Base-by-base conservation (phyloP, 345 rosid species). In the Rhodomyrtus tomentosa region DNA sequence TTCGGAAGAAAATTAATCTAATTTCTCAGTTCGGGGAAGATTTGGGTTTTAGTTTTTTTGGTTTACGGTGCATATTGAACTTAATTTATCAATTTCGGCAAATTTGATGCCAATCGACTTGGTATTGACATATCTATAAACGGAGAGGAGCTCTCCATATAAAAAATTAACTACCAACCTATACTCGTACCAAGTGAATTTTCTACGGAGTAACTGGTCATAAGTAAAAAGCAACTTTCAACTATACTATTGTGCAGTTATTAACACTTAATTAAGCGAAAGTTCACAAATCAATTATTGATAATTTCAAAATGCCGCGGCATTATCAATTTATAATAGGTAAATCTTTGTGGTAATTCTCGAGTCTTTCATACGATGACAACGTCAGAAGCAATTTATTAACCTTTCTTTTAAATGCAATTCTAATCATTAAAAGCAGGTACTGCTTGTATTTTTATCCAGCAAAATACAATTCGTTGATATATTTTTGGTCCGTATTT, bases 281-380 rank as follows among this genome's bases (percentile, higher is more conserved):
- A 16, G 50, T 12, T 62, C 4, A 32, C 12, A 0, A 18, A 4
- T 3, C 0, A 32, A 7, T 16, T 0, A 32, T 27, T 32, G 10
- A 0, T 16, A 32, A 32, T 5, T 15, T 59, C 15, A 7, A 59
- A 59, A 0, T 15, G 5, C 7, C 0, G 0, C 22, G 4, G 15
- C 40, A 29, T 0, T 29, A 0, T 0, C 0, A 0, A 29, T 0
- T 0, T 29, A 15, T 21, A 10, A 59, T 29, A 6, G 0, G 0
- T 0, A 29, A 15, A 15, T n/a, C n/a, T n/a, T n/a, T n/a, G n/a
- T n/a, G n/a, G n/a, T n/a, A n/a, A n/a, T n/a, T n/a, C n/a, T n/a
- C 20, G 0, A 27, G 32, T 3, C 14, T 58, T 58, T 18, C 20
- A 6, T 32, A 27, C 38, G 9, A n/a, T n/a, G 3, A 14, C 72